Conservation (phyloP, 2,329 filamentous ascomycete species). For the Grosmannia penicillata region DNA sequence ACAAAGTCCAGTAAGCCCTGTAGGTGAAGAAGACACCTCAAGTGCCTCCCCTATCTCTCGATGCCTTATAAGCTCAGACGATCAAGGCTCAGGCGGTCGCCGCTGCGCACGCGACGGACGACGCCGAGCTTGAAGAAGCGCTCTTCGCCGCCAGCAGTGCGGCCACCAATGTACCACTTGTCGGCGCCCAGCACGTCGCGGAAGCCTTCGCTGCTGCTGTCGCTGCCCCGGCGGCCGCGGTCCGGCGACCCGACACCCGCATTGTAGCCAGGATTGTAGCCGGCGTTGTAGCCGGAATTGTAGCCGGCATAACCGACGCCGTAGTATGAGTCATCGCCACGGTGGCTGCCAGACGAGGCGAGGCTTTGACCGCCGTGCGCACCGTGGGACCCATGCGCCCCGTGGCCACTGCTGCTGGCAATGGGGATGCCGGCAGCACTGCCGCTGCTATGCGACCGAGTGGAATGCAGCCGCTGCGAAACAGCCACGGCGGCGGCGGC, state of each 20-base stretch:
- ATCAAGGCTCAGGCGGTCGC: conserved; percentile 61
- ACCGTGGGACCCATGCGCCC: conserved; percentile 3
- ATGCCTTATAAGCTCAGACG: conserved; percentile 56
- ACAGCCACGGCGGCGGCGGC: conserved; percentile 9
- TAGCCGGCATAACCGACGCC: conserved; percentile 7
- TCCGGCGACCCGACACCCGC: background rate
- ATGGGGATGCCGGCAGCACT: background rate
- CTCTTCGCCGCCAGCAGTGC: conserved; percentile 64
- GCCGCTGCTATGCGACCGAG: conserved; percentile 2
- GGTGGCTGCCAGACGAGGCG: conserved; percentile 1
- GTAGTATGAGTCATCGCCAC: conserved; percentile 6
- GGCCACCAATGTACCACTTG: conserved; percentile 70
- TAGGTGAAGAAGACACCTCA: too few relatives aligned
- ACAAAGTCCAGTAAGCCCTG: too few relatives aligned
- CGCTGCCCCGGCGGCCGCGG: conserved; percentile 49
- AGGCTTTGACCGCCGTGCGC: conserved; percentile 2
- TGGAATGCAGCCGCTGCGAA: conserved; percentile 8
- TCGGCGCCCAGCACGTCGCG: conserved; percentile 56
- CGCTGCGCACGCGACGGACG: conserved; percentile 56
- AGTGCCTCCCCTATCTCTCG: too few relatives aligned
- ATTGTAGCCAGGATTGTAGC: conserved; percentile 6
- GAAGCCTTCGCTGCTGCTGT: conserved; percentile 64
- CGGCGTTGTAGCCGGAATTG: conserved; percentile 12
- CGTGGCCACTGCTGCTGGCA: background rate
- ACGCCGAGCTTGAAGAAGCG: conserved; percentile 71